Base-by-base conservation (phyloP, 345 rosid genomes). In the Murraya koenigii region DNA sequence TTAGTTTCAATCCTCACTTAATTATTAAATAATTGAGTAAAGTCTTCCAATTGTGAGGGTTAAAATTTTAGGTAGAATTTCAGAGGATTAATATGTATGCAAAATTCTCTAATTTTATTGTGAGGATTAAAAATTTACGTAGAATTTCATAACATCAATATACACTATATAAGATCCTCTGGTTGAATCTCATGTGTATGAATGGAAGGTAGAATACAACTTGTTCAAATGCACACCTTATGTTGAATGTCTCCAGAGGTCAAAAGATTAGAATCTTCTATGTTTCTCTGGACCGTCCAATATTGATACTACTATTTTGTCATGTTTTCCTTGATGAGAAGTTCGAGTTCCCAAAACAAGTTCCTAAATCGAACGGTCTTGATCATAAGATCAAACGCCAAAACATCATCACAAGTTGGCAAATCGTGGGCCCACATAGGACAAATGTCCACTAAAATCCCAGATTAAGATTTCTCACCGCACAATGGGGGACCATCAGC, bases 381-480 rank as follows among this genome's bases (percentile, higher is more conserved):
- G 35, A 15, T 26, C 56, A 6, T 44, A 7, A 26, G n/a, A 69
- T 69, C 59, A 69, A 8, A 49, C 35, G 73, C 35, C 6, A 2
- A 28, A 28, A n/a, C 20, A 7, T 14, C 73, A 35, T 54, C 36
- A 49, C 30, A 5, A 44, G 14, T 23, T 68, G 56, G n/a, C 33
- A 68, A 15, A 19, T 69, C 66, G 7, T 20, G 76, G 66, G 66
- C 2, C 54, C 76, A 38, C 1, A 5, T 61, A 26, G 10, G 19
- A 4, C 56, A 10, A 52, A 38, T 35, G 67, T 23, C 84, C 80
- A 61, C 44, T 67, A 61, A 44, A 71, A 75, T 72, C 76, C 54
- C 26, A 55, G 78, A 41, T 66, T 41, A 22, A 39, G 84, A 78
- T 80, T 81, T 65, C 59, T 66, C 60, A n/a, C 36, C 49, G 25